Evolutionary conservation across 179 eudicot species (phyloP), one percentile per base, ranked within the genome.

Genomic region (Gypsophila paniculata): DNA sequence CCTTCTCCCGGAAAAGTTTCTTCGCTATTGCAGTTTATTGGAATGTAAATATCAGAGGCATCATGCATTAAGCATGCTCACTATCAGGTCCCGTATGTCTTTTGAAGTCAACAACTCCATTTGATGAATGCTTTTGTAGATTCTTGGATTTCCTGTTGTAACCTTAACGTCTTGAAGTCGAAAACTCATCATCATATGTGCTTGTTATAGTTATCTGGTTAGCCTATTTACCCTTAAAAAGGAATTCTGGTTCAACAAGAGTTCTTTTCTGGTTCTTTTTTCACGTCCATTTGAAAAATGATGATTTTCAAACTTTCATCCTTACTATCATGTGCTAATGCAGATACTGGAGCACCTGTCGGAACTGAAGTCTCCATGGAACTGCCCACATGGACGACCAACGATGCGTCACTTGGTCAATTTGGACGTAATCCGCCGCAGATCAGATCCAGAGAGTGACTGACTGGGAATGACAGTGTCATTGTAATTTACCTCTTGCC

Each of bases 351-450:
- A 90, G 80, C 90, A 88, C 85, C 84, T 94, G 80, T 81, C 90
- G 5, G 86, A 72, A 53, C 89, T 94, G 71, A 91, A 86, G 78
- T 94, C 99, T 26, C 99, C 99, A 23, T 94, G 99, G 99, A 94
- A 94, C 85, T 94, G 99, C 72, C 99, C 99, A 2, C 97, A 94
- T 65, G 99, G 97, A 65, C 80, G 99, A 80, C 97, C 99, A 61
- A 94, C 99, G 12, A 91, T 94, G 99, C 97, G 97, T n/a, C 96
- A 94, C 85, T 82, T 94, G 86, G 88, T 88, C 54, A 89, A 90
- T 72, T 74, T 94, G 77, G 75, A 83, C 44, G 62, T 79, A 39
- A 49, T 87, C 34, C 78, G 63, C 52, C 80, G 80, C 58, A 72
- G 70, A 53, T 68, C 54, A 15, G 65, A 75, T 65, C 83, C 63